Conservation (phyloP, 345 rosid species). For the Aquilaria yunnanensis region DNA sequence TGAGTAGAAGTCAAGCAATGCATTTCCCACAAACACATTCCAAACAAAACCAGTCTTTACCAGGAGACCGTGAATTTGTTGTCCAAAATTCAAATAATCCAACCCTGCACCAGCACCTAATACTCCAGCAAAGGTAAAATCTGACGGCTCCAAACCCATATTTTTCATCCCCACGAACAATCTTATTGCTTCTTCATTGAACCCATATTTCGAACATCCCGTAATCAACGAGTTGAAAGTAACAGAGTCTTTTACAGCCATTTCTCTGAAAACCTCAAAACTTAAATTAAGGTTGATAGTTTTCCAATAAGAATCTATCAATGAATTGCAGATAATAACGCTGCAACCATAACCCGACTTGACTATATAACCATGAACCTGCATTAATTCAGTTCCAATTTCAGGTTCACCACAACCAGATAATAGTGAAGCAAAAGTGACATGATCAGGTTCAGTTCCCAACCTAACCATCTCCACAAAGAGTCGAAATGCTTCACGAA, state of each 20-base stretch:
- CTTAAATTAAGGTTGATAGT: constrained; percentile 38
- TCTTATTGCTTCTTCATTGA: constrained; percentile 41
- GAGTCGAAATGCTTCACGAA: constrained; percentile 50
- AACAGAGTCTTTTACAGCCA: constrained; percentile 55
- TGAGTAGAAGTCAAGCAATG: constrained; percentile 82
- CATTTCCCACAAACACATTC: constrained; percentile 80
- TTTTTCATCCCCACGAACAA: constrained; percentile 55
- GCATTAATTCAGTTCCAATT: constrained; percentile 28
- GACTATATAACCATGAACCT: constrained; percentile 49
- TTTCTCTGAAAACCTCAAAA: constrained; percentile 35
- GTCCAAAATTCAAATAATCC: constrained; percentile 43
- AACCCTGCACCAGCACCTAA: constrained; percentile 54
- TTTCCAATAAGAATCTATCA: constrained; percentile 77
- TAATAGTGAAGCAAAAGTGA: constrained; percentile 65
- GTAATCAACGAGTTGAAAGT: constrained; percentile 70
- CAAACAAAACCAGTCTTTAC: constrained; percentile 42
- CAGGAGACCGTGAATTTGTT: constrained; percentile 57
- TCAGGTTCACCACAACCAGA: constrained; percentile 44
- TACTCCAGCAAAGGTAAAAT: constrained; percentile 75
- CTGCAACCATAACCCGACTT: constrained; percentile 42
- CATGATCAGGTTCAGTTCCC: constrained; percentile 48
- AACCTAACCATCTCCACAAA: constrained; percentile 46
- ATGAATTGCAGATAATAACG: constrained; percentile 54
- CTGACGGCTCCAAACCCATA: constrained; percentile 58
- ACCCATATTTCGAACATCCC: constrained; percentile 56